Evolutionary conservation across 257 asterid genomes (phyloP).

Genomic region (Capsicum pubescens): DNA sequence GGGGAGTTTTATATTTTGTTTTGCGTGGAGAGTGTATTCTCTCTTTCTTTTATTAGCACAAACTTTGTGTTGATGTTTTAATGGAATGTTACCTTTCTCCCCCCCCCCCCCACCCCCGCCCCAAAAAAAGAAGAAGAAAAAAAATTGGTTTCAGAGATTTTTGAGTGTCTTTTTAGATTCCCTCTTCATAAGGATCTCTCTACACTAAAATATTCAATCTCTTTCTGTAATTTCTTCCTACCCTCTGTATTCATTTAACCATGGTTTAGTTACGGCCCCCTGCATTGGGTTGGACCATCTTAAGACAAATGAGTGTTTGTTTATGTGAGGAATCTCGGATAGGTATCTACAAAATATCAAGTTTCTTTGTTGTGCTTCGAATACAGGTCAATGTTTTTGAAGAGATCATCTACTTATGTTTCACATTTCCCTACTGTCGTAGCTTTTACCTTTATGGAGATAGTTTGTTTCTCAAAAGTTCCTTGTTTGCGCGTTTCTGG

Average conservation of each 20-base stretch:
- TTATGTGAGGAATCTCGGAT: background rate
- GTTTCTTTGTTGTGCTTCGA: background rate
- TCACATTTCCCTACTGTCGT: background rate
- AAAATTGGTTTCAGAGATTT: background rate
- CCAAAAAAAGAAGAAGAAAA: background rate
- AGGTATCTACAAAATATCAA: background rate
- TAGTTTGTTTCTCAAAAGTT: background rate
- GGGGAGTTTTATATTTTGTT: too few relatives aligned
- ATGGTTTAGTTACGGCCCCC: background rate
- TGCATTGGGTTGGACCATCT: constrained; percentile 23
- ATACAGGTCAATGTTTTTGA: constrained; percentile 4
- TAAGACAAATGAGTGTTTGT: background rate
- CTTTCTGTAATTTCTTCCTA: background rate
- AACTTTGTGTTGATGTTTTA: background rate
- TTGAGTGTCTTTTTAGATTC: constrained; percentile 1
- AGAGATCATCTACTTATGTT: constrained; percentile 19
- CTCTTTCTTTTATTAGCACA: constrained; percentile 10
- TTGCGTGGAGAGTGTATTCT: too few relatives aligned
- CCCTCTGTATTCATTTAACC: constrained; percentile 9
- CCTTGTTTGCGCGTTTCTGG: background rate
- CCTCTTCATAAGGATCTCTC: too few relatives aligned
- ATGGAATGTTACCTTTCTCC: background rate
- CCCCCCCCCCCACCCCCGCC: too few relatives aligned
- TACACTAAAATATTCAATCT: background rate
- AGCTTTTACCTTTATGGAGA: constrained; percentile 1